Conservation (phyloP, 2,329 filamentous ascomycete genomes). For the Phialophora expanda region DNA sequence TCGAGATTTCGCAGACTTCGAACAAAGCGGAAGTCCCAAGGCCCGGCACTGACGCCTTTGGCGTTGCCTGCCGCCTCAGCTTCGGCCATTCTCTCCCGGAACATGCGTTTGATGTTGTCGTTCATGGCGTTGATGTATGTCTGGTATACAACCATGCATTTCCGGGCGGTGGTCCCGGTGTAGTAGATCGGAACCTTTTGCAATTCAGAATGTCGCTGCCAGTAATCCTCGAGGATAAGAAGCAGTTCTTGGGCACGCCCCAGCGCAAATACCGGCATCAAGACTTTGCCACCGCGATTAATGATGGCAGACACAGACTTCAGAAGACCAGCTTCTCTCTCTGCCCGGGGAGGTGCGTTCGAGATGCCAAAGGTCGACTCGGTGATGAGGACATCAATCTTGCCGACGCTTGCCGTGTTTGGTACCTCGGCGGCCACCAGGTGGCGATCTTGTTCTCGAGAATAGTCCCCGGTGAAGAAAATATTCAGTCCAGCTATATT, state of each 20-base stretch:
- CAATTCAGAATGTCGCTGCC: conserved; percentile 84
- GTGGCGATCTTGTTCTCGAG: conserved; percentile 92
- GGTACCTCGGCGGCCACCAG: conserved; percentile 92
- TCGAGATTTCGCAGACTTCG: conserved; percentile 90
- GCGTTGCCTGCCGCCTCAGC: conserved; percentile 79
- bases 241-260: conserved; percentile 92
- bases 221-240: conserved; percentile 95
- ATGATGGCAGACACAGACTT: conserved; percentile 91
- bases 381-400: conserved; percentile 94
- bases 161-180: conserved; percentile 88
- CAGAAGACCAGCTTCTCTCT: conserved; percentile 92
- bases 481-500: conserved; percentile 97
- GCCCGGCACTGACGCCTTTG: conserved; percentile 70
- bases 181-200: conserved; percentile 97
- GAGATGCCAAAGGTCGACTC: conserved; percentile 97
- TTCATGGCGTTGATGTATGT: conserved; percentile 99
- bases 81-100: conserved; percentile 88
- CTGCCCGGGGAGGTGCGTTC: conserved; percentile 85
- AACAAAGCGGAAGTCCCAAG: conserved; percentile 97
- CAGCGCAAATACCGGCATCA: conserved; percentile 95
- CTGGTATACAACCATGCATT: conserved; percentile 99
- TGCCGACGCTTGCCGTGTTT: conserved; percentile 66
- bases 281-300: conserved; percentile 86
- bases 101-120: conserved; percentile 96
- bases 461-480: conserved; percentile 97